These are phyloP conservation scores for Pythium utonaiense DNA, from an alignment of 352 stramenopile species.

Conservation along the genomic window DNA sequence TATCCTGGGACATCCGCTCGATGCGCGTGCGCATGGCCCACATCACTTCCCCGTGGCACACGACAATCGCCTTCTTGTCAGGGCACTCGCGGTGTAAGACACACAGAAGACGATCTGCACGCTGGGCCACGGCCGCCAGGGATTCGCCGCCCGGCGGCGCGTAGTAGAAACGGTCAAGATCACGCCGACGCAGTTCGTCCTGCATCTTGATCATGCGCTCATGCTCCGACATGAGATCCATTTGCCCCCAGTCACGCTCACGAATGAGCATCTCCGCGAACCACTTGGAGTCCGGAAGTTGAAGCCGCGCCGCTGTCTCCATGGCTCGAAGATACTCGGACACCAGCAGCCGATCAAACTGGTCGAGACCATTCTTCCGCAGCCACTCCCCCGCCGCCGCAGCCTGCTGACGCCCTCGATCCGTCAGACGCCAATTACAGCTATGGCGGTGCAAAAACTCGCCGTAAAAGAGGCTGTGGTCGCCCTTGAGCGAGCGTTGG, in stretches of 20 bases:
- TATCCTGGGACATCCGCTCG: constrained; percentile 87
- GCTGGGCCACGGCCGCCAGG: constrained; percentile 74
- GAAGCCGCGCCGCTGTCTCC: constrained; percentile 79
- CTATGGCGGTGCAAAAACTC: constrained; percentile 89
- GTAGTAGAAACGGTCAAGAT: constrained; percentile 87
- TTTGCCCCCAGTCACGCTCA: constrained; percentile 86
- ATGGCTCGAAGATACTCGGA: constrained; percentile 86
- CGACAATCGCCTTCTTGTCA: constrained; percentile 76
- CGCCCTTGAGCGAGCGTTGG: constrained; percentile 74
- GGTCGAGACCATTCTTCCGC: constrained; percentile 64
- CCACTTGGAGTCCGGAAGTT: constrained; percentile 70
- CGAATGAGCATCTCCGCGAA: constrained; percentile 88
- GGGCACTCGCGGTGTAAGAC: constrained; percentile 81
- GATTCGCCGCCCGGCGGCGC: constrained; percentile 80
- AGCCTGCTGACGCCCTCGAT: constrained; percentile 72
- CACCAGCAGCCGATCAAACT: constrained; percentile 85
- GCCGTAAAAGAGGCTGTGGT: constrained; percentile 83
- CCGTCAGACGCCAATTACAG: constrained; percentile 85
- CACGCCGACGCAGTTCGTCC: constrained; percentile 75
- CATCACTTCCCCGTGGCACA: constrained; percentile 88
- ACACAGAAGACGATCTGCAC: constrained; percentile 71
- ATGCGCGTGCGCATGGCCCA: constrained; percentile 86
- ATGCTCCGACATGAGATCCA: constrained; percentile 89
- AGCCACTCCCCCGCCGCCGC: constrained; percentile 79
- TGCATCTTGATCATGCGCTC: constrained; percentile 88